Conservation (phyloP, 176 grass and related monocot genomes). For the Ampelocalamus luodianensis region DNA sequence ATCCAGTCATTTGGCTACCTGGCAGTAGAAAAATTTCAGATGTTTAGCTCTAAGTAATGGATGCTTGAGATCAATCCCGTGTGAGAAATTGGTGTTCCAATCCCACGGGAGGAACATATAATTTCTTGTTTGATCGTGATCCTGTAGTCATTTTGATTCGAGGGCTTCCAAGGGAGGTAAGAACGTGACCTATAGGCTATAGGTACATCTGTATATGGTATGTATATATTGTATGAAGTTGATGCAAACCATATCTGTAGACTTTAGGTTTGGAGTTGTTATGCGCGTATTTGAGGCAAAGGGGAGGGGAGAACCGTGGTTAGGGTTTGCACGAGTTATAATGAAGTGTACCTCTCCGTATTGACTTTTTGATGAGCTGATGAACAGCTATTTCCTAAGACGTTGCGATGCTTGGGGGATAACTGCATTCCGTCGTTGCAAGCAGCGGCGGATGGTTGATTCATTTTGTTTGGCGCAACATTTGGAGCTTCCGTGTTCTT, state of each 20-base stretch:
- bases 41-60: not conserved
- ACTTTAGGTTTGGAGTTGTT: not conserved
- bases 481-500: no score
- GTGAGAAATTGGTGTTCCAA: not conserved
- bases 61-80: not conserved
- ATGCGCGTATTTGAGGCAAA: not conserved
- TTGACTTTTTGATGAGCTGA: not conserved
- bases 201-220: not conserved
- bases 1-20: conserved; percentile 16
- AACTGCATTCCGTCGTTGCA: no score
- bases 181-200: not conserved
- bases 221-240: not conserved
- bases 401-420: no score
- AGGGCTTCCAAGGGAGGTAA: not conserved
- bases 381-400: not conserved
- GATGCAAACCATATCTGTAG: not conserved
- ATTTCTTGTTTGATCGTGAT: not conserved
- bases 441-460: no score
- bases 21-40: not conserved
- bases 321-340: not conserved
- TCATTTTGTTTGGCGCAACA: no score
- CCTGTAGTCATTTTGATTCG: not conserved
- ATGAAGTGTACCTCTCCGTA: not conserved
- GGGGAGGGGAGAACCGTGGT: not conserved
- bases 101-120: not conserved